Conservation (phyloP, 2,329 filamentous ascomycete genomes). For the Cladosporium sp. region DNA sequence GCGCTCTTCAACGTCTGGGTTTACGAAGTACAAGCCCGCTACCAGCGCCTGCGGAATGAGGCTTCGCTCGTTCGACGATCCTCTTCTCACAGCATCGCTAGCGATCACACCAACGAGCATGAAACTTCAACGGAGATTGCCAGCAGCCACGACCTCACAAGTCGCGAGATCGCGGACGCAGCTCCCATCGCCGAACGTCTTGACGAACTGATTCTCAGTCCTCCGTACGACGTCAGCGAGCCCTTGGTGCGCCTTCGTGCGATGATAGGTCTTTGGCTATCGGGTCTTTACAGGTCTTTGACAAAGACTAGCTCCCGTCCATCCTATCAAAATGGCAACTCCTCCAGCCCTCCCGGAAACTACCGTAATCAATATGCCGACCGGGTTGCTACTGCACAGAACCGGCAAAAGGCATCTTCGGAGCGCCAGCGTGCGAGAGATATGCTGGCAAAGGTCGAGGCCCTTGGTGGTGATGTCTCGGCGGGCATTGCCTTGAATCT, state of each 20-base stretch:
- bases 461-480: not conserved
- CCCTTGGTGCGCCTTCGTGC: slow-evolving; percentile 67
- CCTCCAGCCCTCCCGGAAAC: not conserved
- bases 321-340: not conserved
- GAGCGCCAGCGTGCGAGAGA: slow-evolving; percentile 2
- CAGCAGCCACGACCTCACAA: not conserved
- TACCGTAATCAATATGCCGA: not conserved
- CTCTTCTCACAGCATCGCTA: slow-evolving; percentile 19
- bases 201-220: slow-evolving; percentile 64
- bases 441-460: not conserved
- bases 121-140: not conserved
- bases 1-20: slow-evolving; percentile 78
- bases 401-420: not conserved
- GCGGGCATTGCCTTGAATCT: not conserved
- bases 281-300: slow-evolving; percentile 51
- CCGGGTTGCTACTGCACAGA: not conserved
- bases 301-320: not conserved
- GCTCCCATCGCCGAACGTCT: slow-evolving; percentile 63
- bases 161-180: slow-evolving; percentile 53
- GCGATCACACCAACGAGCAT: slow-evolving; percentile 15
- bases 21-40: slow-evolving; percentile 61
- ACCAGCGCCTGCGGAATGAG: slow-evolving; percentile 46
- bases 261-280: slow-evolving; percentile 71
- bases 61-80: not conserved
- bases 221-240: slow-evolving; percentile 65